phyloP scores from a whole-genome alignment of 179 eudicot genomes.

The Monotropa hypopitys region DNA sequence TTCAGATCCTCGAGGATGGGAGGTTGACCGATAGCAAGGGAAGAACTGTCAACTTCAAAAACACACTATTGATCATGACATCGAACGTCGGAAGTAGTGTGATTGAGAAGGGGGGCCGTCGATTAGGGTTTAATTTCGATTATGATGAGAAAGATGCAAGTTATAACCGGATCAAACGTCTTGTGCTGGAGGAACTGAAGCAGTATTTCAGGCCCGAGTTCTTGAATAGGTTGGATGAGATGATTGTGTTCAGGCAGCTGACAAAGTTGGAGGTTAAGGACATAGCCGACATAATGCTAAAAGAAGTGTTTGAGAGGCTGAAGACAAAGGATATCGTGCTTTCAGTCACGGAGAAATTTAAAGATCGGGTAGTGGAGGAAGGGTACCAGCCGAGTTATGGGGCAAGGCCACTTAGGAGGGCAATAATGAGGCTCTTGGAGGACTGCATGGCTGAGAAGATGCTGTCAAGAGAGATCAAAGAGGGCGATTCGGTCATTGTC shows the following conservation, averaged over 20 bases:
- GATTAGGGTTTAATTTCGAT: conserved; percentile 55
- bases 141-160: conserved; percentile 53
- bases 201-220: conserved; percentile 79
- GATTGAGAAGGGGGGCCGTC: conserved; percentile 64
- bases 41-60: conserved; percentile 78
- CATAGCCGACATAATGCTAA: conserved; percentile 81
- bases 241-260: conserved; percentile 78
- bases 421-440: conserved; percentile 80
- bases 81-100: conserved; percentile 88
- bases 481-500: conserved; percentile 60
- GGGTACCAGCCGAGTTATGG: conserved; percentile 85
- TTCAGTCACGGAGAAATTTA: conserved; percentile 67
- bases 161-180: conserved; percentile 57
- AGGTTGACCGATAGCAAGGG: conserved; percentile 90
- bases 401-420: conserved; percentile 83
- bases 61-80: conserved; percentile 86
- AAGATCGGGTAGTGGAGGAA: conserved; percentile 66
- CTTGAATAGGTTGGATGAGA: conserved; percentile 78
- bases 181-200: conserved; percentile 74
- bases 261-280: conserved; percentile 78
- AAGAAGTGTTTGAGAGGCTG: conserved; percentile 64
- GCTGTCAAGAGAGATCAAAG: conserved; percentile 69
- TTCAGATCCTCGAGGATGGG: conserved; percentile 89
- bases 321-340: conserved; percentile 47
- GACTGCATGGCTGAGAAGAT: conserved; percentile 94